Evolutionary conservation across 305 asterid species (phyloP), one percentile per base, ranked within the genome.

Genomic region (Fraxinus floribunda): DNA sequence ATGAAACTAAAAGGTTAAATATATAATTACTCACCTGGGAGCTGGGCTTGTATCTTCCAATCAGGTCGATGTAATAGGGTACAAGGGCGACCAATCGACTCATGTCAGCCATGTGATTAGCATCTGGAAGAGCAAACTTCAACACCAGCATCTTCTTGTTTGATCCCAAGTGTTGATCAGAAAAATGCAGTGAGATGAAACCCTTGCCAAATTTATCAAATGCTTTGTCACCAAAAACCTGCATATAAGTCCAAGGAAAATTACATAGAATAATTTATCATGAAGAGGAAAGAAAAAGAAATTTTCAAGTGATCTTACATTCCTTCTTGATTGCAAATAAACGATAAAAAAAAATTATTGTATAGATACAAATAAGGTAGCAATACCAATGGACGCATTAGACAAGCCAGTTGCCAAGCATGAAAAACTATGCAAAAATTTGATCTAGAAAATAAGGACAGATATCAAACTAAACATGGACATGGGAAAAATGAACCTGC

Each of bases 201-300:
- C 93, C 93, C 88, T 91, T 94, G 64, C 98, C 98, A 30, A 88
- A 90, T 84, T 91, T 94, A 76, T 92, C 97, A 82, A 90, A 94
- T 79, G 97, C 95, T 89, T 93, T 93, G 77, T 94, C 98, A 66
- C 98, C 97, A 82, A 94, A 91, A 75, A 96, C 98, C 99, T 96
- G 79, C 84, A 91, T 15, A 75, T 20, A 52, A 10, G 83, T 71
- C 82, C 85, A 78, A 64, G 24, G 76, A 74, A 70, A 76, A 44
- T 2, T 20, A 80, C 30, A 2, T 7, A 18, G 29, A 60, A 60
- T 60, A 1, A 7, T 60, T 20, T 26, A 20, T n/a, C 13, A 74
- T 83, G 81, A 75, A 35, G 70, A 76, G 36, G 62, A 41, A 34
- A 80, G 80, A 41, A 62, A 6, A 64, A 79, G 18, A 35, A 82